Evolutionary conservation across 1,284 basidiomycete genomes (phyloP).

Genomic region (Laetiporus sulphureus): DNA sequence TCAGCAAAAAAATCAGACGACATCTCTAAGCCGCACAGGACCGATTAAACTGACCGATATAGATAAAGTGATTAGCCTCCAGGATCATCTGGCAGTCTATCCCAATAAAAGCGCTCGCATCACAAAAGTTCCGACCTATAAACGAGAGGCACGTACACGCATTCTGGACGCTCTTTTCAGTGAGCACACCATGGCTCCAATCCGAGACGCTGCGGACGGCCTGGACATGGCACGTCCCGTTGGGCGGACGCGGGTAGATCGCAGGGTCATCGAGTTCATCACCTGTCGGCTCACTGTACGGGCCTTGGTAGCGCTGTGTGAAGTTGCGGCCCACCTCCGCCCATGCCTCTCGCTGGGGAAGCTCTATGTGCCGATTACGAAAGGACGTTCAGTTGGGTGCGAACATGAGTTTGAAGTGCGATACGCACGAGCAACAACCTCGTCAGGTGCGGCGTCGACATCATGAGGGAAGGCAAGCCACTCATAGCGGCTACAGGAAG

Average conservation of each 20-base stretch:
- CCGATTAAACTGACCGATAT: constrained; percentile 57
- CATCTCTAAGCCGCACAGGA: not conserved
- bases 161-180: constrained; percentile 81
- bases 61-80: constrained; percentile 83
- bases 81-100: constrained; percentile 77
- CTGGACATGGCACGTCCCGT: constrained; percentile 62
- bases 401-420: not conserved
- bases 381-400: not conserved
- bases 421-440: constrained; percentile 53
- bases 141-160: constrained; percentile 56
- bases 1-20: not conserved
- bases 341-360: constrained; percentile 67
- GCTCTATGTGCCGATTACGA: constrained; percentile 36
- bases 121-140: not conserved
- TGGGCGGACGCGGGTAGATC: constrained; percentile 33
- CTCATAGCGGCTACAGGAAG: constrained; percentile 43
- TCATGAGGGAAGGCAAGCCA: constrained; percentile 85
- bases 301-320: constrained; percentile 48
- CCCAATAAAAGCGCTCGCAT: not conserved
- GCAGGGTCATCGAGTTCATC: constrained; percentile 23
- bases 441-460: constrained; percentile 49
- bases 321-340: constrained; percentile 51
- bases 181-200: constrained; percentile 88
- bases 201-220: constrained; percentile 80
- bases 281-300: constrained; percentile 27